Percentiles rank a stretch among this genome's conserved stretches.
Conservation (phyloP, 352 stramenopile species). For the Blastocystis sp. region DNA sequence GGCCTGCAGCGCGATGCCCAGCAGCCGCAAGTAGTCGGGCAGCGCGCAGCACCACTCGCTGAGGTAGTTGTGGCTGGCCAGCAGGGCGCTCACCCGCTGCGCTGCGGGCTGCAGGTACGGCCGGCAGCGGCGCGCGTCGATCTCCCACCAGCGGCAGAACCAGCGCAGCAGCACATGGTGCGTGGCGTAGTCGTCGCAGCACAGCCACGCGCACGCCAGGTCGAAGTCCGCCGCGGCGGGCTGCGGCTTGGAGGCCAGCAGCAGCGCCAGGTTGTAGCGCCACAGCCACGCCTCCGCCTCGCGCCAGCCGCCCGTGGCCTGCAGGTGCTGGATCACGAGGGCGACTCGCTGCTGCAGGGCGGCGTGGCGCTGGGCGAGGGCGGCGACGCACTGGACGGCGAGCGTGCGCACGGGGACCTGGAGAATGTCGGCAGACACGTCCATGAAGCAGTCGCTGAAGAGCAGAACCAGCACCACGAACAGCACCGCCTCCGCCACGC, state of each 20-base stretch:
- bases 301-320: neutral
- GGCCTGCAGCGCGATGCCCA: neutral
- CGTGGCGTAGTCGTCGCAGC: neutral
- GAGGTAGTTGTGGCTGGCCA: constrained; percentile 38
- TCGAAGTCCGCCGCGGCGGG: neutral
- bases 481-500: neutral
- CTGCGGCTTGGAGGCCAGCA: neutral
- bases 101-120: neutral
- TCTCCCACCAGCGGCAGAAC: neutral
- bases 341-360: neutral
- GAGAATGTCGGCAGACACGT: constrained; percentile 21
- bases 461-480: constrained; percentile 32
- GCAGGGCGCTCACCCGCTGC: neutral
- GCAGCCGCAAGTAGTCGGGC: constrained; percentile 1
- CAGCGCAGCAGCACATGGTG: neutral
- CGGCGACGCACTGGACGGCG: neutral
- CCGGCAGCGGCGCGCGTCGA: neutral
- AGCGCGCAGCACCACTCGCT: constrained; percentile 54
- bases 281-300: constrained; percentile 14
- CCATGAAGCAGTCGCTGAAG: constrained; percentile 58
- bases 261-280: constrained; percentile 6
- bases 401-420: constrained; percentile 11
- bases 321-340: neutral
- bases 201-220: neutral
- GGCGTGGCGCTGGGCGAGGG: neutral